Conservation (phyloP, 345 rosid genomes). For the Arabis hirsuta region DNA sequence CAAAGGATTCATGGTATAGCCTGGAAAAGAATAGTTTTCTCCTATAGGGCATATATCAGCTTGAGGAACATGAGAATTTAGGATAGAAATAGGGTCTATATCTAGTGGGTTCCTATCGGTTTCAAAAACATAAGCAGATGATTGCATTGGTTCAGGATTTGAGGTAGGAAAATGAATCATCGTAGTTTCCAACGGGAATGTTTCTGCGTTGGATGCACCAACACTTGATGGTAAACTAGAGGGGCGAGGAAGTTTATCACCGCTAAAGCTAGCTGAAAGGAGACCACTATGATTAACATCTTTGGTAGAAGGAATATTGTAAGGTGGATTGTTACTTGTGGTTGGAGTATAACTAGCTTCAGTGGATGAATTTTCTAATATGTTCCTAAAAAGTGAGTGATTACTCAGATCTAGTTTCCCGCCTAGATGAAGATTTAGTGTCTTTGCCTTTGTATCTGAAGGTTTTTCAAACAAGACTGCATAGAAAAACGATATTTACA, state of each 20-base stretch:
- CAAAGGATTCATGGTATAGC: not conserved
- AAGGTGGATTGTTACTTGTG: conserved; percentile 4
- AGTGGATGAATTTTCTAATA: not conserved
- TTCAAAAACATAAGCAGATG: not conserved
- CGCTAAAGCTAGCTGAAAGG: not conserved
- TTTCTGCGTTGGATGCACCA: not conserved
- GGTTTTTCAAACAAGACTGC: conserved; percentile 5
- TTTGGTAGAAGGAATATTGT: not conserved
- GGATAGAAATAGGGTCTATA: not conserved
- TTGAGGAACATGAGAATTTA: not conserved
- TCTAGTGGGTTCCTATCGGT: not conserved
- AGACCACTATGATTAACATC: not conserved
- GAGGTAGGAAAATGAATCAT: not conserved
- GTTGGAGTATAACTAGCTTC: not conserved
- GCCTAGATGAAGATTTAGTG: not conserved
- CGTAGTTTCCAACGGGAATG: not conserved
- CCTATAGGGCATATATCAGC: not conserved
- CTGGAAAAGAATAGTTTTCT: not conserved
- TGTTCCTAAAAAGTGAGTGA: not conserved
- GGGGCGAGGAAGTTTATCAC: not conserved
- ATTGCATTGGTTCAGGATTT: not conserved
- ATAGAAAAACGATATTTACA: not conserved
- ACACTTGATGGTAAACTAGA: not conserved
- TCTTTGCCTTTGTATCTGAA: not conserved
- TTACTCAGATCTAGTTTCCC: not conserved